Evolutionary conservation across 1,139 yeast genomes (phyloP), one percentile per base, ranked within the genome.

Genomic region (Yarrowia galli): DNA sequence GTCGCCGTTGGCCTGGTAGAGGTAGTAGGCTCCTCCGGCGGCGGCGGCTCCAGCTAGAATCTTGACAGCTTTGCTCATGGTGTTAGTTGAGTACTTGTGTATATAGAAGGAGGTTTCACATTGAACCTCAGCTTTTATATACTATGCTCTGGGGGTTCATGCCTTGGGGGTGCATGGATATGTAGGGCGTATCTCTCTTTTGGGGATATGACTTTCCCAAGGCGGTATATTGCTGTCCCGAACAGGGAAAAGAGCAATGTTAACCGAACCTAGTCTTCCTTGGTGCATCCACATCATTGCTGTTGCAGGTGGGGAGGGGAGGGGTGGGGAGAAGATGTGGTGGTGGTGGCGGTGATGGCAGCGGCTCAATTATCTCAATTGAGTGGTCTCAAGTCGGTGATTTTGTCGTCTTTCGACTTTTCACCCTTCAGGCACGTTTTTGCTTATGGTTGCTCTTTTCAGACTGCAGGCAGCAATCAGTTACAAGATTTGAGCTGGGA

Each of bases 11-110:
- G 73, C 72, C 68, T 75, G 75, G 68, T 79, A 80, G 60, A 80
- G 70, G 71, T 81, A 80, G 67, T 78, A 77, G 23, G 79, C 79
- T 15, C 79, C 81, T 22, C 77, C 80, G n/a, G 80, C 81, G n/a
- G 79, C 72, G n/a, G 78, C 80, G 35, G 75, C 77, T 6, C 67
- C 69, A 0, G 71, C 70, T 20, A 67, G 67, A 40, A 70, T 51
- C 53, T 71, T 72, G 22, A 70, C 68, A 38, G 42, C 69, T 67
- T 63, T 65, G 56, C 66, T 61, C 65, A 60, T 60, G 15, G 28
- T 32, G 32, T 7, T 40, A 8, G 6, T 18, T 12, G 38, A 8
- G n/a, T 28, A 28, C 2, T 35, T 56, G 63, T 8, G 23, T 53
- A 36, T 20, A n/a, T 23, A 22, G 49, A 18, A 40, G 36, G 42